phyloP scores from a whole-genome alignment of 257 asterid genomes.

The Oldenlandia corymbosa region DNA sequence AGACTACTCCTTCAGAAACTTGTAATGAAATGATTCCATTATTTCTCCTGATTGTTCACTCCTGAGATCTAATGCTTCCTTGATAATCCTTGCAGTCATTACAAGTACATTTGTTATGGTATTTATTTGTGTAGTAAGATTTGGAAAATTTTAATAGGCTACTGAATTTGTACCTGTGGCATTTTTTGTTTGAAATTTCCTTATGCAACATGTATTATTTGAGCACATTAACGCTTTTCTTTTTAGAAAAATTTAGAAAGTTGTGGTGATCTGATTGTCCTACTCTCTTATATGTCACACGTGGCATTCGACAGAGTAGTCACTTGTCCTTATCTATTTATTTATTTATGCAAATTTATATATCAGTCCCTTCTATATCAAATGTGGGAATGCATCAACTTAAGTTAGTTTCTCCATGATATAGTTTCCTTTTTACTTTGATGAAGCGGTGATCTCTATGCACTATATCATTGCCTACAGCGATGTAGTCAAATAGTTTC shows the following conservation, averaged over 20 bases:
- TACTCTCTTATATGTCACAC: background rate
- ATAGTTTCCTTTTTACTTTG: background rate
- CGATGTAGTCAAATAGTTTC: background rate
- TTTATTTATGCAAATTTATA: background rate
- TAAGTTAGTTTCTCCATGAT: background rate
- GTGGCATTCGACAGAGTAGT: background rate
- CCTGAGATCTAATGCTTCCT: too few species aligned
- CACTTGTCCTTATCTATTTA: too few species aligned
- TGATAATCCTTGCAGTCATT: too few species aligned
- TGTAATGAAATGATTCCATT: too few species aligned
- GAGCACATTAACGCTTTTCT: background rate
- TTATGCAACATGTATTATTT: background rate
- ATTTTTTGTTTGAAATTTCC: too few species aligned
- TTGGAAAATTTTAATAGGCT: too few species aligned
- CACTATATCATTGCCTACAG: background rate
- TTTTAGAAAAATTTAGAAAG: background rate
- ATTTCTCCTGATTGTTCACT: too few species aligned
- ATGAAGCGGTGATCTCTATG: background rate
- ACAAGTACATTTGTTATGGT: too few species aligned
- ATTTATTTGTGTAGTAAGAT: too few species aligned
- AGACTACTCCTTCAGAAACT: too few species aligned
- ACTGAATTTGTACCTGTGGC: too few species aligned
- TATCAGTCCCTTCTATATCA: background rate
- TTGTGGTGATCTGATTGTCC: background rate
- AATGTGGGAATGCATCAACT: background rate